Evolutionary conservation across 768 basidiomycete species (phyloP).

Genomic region (Tylopilus sp.): DNA sequence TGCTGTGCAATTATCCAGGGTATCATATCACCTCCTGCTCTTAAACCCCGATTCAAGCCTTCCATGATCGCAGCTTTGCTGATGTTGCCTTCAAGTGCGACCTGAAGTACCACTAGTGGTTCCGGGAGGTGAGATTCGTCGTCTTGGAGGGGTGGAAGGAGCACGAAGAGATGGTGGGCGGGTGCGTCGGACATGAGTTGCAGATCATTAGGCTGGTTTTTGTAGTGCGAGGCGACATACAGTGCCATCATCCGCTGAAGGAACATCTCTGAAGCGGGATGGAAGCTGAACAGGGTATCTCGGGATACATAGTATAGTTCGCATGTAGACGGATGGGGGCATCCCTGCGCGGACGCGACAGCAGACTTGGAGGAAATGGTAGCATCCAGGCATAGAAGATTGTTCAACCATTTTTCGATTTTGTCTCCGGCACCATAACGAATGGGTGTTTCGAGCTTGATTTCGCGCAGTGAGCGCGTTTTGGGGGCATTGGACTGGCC

Average conservation of each 20-base stretch:
- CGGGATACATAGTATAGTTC: constrained; percentile 94
- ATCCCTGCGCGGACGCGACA: constrained; percentile 55
- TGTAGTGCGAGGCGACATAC: constrained; percentile 97
- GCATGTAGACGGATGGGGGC: constrained; percentile 91
- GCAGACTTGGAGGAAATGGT: constrained; percentile 50
- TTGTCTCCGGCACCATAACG: constrained; percentile 85
- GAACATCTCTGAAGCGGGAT: constrained; percentile 96
- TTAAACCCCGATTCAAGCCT: constrained; percentile 74
- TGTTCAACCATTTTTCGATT: constrained; percentile 93
- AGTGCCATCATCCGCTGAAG: constrained; percentile 98
- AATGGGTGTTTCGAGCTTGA: constrained; percentile 93
- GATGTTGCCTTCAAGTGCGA: constrained; percentile 93
- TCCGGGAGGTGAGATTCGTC: constrained; percentile 91
- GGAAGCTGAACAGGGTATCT: constrained; percentile 95
- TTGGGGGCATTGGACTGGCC: constrained; percentile 60
- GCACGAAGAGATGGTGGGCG: constrained; percentile 93
- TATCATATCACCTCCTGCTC: constrained; percentile 94
- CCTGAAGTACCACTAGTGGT: constrained; percentile 92
- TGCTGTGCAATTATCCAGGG: constrained; percentile 95
- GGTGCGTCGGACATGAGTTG: constrained; percentile 96
- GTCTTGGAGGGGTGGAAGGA: constrained; percentile 88
- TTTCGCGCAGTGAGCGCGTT: constrained; percentile 75
- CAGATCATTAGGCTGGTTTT: constrained; percentile 99
- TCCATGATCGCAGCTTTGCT: constrained; percentile 83
- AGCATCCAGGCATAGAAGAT: constrained; percentile 87